Conservation (phyloP, 139 green algal genomes). For the Micromonas pusilla region DNA sequence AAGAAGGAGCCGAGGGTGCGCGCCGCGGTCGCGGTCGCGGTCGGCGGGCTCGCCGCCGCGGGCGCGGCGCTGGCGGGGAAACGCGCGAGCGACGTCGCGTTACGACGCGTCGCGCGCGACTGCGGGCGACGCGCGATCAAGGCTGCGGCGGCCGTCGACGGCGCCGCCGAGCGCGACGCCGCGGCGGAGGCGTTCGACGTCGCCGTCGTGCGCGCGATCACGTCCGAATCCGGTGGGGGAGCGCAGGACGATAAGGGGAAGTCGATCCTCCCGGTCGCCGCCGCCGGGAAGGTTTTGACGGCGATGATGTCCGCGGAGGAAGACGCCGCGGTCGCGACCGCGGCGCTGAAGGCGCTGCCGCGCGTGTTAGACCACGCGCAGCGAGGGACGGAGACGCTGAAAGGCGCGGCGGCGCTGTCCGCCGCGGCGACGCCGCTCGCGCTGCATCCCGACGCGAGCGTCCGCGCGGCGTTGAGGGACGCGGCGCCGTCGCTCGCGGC, state of each 20-base stretch:
- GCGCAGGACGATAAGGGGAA: not conserved
- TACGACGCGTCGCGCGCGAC: not conserved
- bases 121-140: not conserved
- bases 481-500: not conserved
- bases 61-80: not conserved
- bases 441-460: not conserved
- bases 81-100: not conserved
- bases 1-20: not conserved
- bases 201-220: not conserved
- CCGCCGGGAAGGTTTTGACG: not conserved
- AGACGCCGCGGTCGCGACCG: not conserved
- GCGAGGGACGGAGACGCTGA: not conserved
- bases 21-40: not conserved
- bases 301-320: not conserved
- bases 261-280: not conserved
- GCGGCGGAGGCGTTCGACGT: not conserved
- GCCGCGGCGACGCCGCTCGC: not conserved
- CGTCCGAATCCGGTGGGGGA: not conserved
- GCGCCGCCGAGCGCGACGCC: not conserved
- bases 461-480: not conserved
- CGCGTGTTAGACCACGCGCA: not conserved
- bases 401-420: not conserved
- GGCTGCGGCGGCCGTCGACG: not conserved
- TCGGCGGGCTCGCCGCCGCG: conserved; percentile 3
- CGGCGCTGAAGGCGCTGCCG: not conserved